phyloP scores from a whole-genome alignment of 345 rosid genomes.

The Melastoma malabathricum region DNA sequence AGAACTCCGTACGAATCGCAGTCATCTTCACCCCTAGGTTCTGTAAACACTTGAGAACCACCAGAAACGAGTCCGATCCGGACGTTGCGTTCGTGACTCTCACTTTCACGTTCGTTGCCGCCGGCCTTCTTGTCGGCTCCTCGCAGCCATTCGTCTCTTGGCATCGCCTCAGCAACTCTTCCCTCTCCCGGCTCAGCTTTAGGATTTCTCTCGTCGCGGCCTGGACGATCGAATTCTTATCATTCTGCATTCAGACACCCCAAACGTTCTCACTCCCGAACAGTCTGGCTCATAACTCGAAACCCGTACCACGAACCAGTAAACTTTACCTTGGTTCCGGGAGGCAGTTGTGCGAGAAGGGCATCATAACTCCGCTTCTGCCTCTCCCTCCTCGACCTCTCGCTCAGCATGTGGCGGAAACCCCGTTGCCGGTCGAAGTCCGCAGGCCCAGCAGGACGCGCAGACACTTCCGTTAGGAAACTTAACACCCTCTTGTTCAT shows the following conservation, averaged over 20 bases:
- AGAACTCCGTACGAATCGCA: conserved; percentile 24
- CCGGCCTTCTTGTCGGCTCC: not conserved
- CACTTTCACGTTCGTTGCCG: conserved; percentile 23
- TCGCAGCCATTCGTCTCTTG: conserved; percentile 14
- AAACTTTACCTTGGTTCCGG: conserved; percentile 44
- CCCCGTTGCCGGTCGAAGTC: conserved; percentile 24
- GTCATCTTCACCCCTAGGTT: conserved; percentile 18
- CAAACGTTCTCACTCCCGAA: not conserved
- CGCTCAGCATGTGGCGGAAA: conserved; percentile 44
- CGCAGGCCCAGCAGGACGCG: conserved; percentile 2
- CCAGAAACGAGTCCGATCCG: conserved; percentile 48
- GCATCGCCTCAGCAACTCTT: conserved; percentile 27
- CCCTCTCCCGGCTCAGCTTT: conserved; percentile 27
- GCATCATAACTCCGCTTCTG: conserved; percentile 41
- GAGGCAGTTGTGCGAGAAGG: conserved; percentile 44
- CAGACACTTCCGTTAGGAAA: conserved; percentile 26
- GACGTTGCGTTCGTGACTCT: conserved; percentile 29
- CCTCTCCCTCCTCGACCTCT: conserved; percentile 54
- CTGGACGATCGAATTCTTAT: conserved; percentile 43
- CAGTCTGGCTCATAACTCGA: not conserved
- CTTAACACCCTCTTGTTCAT: conserved; percentile 42
- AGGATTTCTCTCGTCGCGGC: conserved; percentile 22
- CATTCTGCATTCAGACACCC: conserved; percentile 22
- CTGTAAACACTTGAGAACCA: conserved; percentile 37
- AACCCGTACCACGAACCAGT: not conserved